These are phyloP conservation scores for Wakefieldia striispora DNA, from an alignment of 768 basidiomycete species.

Conservation along the genomic window DNA sequence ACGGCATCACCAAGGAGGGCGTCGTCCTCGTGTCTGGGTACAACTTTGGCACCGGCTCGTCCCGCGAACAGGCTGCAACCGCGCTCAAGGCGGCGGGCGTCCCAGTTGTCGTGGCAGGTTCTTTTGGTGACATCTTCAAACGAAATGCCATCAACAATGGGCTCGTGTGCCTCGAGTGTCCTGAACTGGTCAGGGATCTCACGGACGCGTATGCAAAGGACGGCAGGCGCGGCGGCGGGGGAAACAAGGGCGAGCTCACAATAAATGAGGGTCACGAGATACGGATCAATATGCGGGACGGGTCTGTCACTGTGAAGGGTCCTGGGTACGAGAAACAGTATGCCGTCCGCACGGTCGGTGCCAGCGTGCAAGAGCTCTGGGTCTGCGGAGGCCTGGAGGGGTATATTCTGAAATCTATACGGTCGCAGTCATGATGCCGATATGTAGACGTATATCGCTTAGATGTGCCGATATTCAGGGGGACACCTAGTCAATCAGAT, in stretches of 20 bases:
- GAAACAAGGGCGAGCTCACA: slow-evolving; percentile 79
- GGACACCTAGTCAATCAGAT: too few relatives aligned
- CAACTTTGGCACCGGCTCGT: slow-evolving; percentile 99
- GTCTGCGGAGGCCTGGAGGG: slow-evolving; percentile 92
- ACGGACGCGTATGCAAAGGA: slow-evolving; percentile 72
- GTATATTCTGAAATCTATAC: slow-evolving; percentile 76
- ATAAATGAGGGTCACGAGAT: slow-evolving; percentile 69
- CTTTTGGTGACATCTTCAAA: slow-evolving; percentile 99
- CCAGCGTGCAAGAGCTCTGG: slow-evolving; percentile 98
- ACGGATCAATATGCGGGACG: slow-evolving; percentile 66
- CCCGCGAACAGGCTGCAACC: slow-evolving; percentile 97
- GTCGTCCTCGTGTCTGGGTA: slow-evolving; percentile 88
- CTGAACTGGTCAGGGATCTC: slow-evolving; percentile 83
- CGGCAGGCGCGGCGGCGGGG: slow-evolving; percentile 75
- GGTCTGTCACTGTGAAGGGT: slow-evolving; percentile 56
- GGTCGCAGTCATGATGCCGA: slow-evolving; percentile 28
- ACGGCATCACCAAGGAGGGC: slow-evolving; percentile 47
- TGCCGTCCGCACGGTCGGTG: slow-evolving; percentile 72
- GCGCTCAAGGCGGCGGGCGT: slow-evolving; percentile 93
- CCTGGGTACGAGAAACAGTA: slow-evolving; percentile 54
- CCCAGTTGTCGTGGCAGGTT: slow-evolving; percentile 93
- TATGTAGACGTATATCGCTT: not conserved
- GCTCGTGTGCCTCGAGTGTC: slow-evolving; percentile 90
- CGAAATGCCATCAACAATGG: slow-evolving; percentile 99
- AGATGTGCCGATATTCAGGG: too few relatives aligned